Conservation (phyloP, 2,329 filamentous ascomycete genomes). For the Colletotrichum endophyticum region DNA sequence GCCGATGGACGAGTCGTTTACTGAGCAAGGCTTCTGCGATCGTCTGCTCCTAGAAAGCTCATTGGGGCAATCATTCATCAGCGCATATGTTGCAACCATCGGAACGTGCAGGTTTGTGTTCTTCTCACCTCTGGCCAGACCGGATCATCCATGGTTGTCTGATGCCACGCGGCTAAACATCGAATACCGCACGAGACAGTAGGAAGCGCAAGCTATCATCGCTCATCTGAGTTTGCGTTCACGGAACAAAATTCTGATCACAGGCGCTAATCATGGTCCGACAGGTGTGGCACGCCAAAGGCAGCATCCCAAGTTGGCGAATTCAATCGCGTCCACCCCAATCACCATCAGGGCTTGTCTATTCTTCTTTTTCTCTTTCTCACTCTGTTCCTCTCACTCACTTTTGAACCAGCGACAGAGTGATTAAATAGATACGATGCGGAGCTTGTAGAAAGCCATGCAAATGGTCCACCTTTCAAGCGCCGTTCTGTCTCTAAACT, state of each 20-base stretch:
- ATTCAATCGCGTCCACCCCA: neutral
- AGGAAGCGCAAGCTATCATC: neutral
- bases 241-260: neutral
- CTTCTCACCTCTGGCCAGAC: neutral
- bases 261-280: neutral
- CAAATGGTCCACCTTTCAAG: neutral
- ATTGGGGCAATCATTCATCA: neutral
- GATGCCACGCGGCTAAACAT: neutral
- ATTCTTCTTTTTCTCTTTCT: neutral
- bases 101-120: neutral
- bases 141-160: neutral
- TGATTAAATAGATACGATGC: neutral
- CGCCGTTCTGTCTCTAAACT: slow-evolving; percentile 2
- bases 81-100: neutral
- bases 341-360: neutral
- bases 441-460: neutral
- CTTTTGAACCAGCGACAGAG: neutral
- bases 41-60: neutral
- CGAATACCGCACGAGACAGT: neutral
- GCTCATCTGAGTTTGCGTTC: neutral
- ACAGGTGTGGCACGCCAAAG: neutral
- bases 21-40: neutral
- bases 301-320: neutral
- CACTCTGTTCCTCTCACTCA: neutral
- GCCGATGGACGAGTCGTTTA: neutral